Percentiles rank a stretch among this genome's conserved stretches.
Evolutionary conservation across 139 green algal species (phyloP).

Genomic region (Chlamydomonas sphaeroides): DNA sequence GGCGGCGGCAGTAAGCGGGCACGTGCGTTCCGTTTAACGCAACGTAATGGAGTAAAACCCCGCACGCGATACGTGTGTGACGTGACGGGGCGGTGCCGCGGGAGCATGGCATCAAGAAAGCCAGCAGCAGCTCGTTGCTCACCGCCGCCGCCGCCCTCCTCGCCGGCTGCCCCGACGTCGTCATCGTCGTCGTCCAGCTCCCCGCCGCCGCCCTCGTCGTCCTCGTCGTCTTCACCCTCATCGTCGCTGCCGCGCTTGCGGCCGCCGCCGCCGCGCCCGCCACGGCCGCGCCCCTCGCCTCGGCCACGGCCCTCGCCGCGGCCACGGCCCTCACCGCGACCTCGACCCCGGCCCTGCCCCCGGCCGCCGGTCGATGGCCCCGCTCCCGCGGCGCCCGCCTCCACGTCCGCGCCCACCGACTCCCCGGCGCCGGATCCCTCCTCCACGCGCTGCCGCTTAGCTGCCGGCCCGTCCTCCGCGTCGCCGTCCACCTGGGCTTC

Average conservation of each 20-base stretch:
- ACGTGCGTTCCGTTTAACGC: too few relatives aligned
- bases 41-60: too few relatives aligned
- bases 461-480: neutral
- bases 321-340: neutral
- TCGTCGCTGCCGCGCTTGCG: neutral
- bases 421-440: neutral
- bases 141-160: neutral
- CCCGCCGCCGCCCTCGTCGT: constrained; percentile 8
- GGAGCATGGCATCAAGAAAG: too few relatives aligned
- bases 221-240: constrained; percentile 32
- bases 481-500: neutral
- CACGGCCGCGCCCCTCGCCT: neutral
- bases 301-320: neutral
- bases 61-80: too few relatives aligned
- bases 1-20: too few relatives aligned
- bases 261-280: neutral
- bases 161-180: neutral
- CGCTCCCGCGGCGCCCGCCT: too few relatives aligned
- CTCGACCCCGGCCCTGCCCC: too few relatives aligned
- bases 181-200: constrained; percentile 30
- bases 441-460: constrained; percentile 5
- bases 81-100: too few relatives aligned
- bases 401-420: too few relatives aligned
- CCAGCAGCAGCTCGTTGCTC: too few relatives aligned
- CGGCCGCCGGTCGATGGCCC: too few relatives aligned